Conservation (phyloP, 179 eudicot species). For the Gypsophila paniculata region DNA sequence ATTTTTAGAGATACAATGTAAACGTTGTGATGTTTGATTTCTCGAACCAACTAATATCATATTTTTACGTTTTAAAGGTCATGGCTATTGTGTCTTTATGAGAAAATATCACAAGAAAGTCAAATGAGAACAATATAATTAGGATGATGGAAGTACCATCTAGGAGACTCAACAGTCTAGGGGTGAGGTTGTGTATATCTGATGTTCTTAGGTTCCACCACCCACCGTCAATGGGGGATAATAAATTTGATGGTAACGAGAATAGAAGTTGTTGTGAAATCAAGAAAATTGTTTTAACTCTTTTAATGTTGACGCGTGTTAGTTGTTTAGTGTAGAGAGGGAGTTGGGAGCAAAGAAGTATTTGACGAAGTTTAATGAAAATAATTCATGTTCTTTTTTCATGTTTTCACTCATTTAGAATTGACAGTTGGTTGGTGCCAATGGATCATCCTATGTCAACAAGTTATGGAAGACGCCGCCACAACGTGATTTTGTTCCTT, state of each 20-base stretch:
- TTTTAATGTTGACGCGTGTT: background rate
- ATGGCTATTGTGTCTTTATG: background rate
- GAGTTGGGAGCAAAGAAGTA: background rate
- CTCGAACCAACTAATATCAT: background rate
- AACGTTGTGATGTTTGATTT: background rate
- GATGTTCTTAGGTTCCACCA: background rate
- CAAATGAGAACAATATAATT: background rate
- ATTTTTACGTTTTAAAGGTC: no score
- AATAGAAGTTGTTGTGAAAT: constrained; percentile 7
- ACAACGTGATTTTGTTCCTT: constrained; percentile 66
- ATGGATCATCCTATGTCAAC: constrained; percentile 35
- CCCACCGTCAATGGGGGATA: background rate
- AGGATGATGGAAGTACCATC: background rate
- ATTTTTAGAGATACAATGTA: no score
- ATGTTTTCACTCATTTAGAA: constrained; percentile 73
- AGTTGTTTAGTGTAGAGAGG: background rate
- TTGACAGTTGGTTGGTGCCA: constrained; percentile 71
- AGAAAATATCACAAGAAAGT: background rate
- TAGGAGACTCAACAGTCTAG: background rate
- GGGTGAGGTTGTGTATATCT: constrained; percentile 3
- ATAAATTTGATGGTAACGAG: background rate
- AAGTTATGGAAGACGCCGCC: constrained; percentile 87
- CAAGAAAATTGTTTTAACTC: background rate
- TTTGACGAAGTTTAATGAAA: constrained; percentile 15
- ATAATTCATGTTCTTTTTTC: constrained; percentile 41